Evolutionary conservation across 495 filamentous ascomycete species (phyloP).

Genomic region (Aspergillus carlsbadensis): DNA sequence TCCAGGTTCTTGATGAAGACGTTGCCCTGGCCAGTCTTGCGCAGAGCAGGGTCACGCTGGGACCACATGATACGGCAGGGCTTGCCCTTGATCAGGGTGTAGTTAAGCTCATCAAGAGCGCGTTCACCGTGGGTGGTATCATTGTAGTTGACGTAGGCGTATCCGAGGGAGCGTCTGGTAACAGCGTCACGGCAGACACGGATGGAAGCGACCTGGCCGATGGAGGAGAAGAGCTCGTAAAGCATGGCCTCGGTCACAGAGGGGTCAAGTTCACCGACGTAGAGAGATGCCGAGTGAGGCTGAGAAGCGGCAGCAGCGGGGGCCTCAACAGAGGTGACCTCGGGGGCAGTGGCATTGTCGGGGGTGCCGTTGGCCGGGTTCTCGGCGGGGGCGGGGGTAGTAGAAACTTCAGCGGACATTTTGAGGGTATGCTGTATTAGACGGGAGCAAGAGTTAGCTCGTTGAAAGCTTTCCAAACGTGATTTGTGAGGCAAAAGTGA

Average conservation of each 20-base stretch:
- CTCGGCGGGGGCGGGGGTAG: constrained; percentile 38
- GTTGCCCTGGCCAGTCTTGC: constrained; percentile 99
- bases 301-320: constrained; percentile 65
- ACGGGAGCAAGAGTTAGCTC: constrained; percentile 2
- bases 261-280: constrained; percentile 96
- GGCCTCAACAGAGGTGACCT: constrained; percentile 35
- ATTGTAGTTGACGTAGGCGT: constrained; percentile 99
- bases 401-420: constrained; percentile 49
- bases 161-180: constrained; percentile 96
- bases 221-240: constrained; percentile 99
- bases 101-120: constrained; percentile 98
- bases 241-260: constrained; percentile 99
- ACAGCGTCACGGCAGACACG: constrained; percentile 99
- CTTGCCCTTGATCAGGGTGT: constrained; percentile 97
- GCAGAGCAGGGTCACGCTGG: constrained; percentile 96
- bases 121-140: constrained; percentile 94
- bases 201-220: constrained; percentile 98
- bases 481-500: background rate
- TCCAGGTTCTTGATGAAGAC: constrained; percentile 99
- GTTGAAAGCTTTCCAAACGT: background rate
- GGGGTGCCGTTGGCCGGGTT: constrained; percentile 41
- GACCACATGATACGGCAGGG: constrained; percentile 99
- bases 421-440: constrained; percentile 27
- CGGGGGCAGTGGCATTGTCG: constrained; percentile 37
- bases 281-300: constrained; percentile 93